Conservation (phyloP, 179 eudicot species). For the Camellia oleifera region DNA sequence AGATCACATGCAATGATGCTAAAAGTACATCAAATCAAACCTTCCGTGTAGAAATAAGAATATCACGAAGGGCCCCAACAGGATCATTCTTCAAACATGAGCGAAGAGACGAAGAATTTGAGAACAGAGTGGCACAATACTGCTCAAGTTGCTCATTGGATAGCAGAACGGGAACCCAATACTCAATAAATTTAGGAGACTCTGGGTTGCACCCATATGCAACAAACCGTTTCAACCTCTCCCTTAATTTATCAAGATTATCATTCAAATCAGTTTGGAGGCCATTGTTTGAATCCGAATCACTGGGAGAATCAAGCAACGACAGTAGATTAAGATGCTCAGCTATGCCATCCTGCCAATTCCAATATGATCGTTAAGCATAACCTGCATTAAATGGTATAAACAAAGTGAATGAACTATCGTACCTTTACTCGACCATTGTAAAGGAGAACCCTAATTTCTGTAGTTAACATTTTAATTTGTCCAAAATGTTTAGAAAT, state of each 20-base stretch:
- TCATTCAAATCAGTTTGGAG: constrained; percentile 27
- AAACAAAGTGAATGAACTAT: constrained; percentile 1
- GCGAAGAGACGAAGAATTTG: constrained; percentile 50
- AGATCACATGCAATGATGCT: constrained; percentile 11
- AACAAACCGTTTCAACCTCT: constrained; percentile 42
- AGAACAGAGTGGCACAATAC: constrained; percentile 65
- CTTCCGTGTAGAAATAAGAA: constrained; percentile 68
- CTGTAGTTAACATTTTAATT: constrained; percentile 41
- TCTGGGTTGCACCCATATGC: constrained; percentile 35
- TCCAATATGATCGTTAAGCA: constrained; percentile 18
- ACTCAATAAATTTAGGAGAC: constrained; percentile 63
- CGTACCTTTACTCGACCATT: constrained; percentile 53
- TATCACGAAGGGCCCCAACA: constrained; percentile 60
- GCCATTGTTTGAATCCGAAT: constrained; percentile 25
- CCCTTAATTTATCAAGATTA: constrained; percentile 39
- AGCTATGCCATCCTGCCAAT: constrained; percentile 53
- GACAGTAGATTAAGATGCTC: constrained; percentile 49
- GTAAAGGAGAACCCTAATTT: constrained; percentile 53
- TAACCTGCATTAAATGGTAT: background rate
- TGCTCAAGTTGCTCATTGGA: constrained; percentile 92
- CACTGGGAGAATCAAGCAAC: constrained; percentile 45
- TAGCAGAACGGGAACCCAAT: constrained; percentile 81
- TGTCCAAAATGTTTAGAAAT: constrained; percentile 29
- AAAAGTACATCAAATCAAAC: constrained; percentile 32
- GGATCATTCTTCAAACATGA: constrained; percentile 54